phyloP scores from a whole-genome alignment of 169 alveolate species.

The Cryptosporidium baileyi region DNA sequence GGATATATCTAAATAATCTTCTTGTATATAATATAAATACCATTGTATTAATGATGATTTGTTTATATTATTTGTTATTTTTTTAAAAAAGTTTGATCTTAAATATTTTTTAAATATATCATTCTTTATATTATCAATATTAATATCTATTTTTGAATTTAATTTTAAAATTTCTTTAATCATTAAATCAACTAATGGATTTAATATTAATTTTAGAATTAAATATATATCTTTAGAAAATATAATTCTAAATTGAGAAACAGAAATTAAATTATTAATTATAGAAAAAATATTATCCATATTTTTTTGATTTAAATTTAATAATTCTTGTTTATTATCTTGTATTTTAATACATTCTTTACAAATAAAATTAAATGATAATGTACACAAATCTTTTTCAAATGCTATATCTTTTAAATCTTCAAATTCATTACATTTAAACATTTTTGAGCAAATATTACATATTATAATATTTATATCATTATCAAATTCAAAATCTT shows the following conservation, averaged over 20 bases:
- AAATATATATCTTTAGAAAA: conserved; percentile 14
- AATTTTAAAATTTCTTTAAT: neutral
- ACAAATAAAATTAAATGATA: conserved; percentile 5
- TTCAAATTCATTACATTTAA: neutral
- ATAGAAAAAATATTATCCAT: neutral
- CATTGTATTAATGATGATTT: conserved; percentile 31
- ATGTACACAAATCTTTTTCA: conserved; percentile 15
- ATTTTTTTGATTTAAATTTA: no score
- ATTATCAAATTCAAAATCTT: neutral
- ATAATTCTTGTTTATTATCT: no score
- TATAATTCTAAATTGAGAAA: conserved; percentile 26
- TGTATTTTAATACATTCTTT: no score
- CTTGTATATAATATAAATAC: conserved; percentile 34
- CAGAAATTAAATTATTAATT: conserved; percentile 26
- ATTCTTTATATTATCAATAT: neutral
- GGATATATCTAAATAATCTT: neutral
- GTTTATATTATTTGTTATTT: neutral
- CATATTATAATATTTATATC: conserved; percentile 30
- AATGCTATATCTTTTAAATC: conserved; percentile 6
- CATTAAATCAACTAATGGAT: neutral
- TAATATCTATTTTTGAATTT: neutral
- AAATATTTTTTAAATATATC: neutral
- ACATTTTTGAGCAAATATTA: conserved; percentile 10
- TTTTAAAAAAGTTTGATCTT: neutral
- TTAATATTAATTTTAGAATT: neutral